Evolutionary conservation across 192 early-diverging fungal genomes (phyloP).

Genomic region (Helicostylum pulchrum): DNA sequence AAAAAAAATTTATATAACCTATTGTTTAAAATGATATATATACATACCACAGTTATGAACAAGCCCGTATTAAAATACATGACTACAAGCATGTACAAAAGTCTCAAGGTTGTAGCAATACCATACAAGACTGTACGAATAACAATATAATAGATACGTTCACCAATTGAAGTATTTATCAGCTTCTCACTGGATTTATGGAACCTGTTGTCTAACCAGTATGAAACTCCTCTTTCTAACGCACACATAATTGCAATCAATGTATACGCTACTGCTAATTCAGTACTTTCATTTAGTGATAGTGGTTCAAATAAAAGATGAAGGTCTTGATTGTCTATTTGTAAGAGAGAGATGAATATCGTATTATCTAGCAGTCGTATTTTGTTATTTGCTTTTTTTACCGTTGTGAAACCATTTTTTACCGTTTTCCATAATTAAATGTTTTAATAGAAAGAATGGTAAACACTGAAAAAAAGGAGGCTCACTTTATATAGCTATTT

Average conservation of each 20-base stretch:
- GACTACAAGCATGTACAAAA: constrained; percentile 38
- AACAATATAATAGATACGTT: neutral
- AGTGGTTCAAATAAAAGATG: constrained; percentile 28
- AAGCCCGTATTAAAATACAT: constrained; percentile 43
- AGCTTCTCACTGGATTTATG: too few relatives aligned
- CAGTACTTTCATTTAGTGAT: neutral
- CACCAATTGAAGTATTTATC: too few relatives aligned
- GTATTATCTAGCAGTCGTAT: too few relatives aligned
- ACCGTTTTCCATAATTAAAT: neutral
- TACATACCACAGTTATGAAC: constrained; percentile 29
- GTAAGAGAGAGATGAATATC: too few relatives aligned
- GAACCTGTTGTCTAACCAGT: constrained; percentile 4
- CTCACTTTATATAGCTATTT: neutral
- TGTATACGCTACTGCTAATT: constrained; percentile 14
- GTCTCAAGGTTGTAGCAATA: constrained; percentile 25
- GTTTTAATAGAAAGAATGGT: neutral
- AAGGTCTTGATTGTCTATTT: neutral
- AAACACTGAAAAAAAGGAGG: neutral
- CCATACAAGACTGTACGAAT: constrained; percentile 14
- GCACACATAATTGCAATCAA: constrained; percentile 22
- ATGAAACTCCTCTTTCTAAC: constrained; percentile 19
- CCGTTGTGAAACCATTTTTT: constrained; percentile 24
- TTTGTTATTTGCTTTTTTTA: neutral
- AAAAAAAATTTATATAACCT: neutral
- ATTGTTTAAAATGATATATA: neutral